phyloP scores from a whole-genome alignment of 345 rosid genomes.

The Lumnitzera littorea region DNA sequence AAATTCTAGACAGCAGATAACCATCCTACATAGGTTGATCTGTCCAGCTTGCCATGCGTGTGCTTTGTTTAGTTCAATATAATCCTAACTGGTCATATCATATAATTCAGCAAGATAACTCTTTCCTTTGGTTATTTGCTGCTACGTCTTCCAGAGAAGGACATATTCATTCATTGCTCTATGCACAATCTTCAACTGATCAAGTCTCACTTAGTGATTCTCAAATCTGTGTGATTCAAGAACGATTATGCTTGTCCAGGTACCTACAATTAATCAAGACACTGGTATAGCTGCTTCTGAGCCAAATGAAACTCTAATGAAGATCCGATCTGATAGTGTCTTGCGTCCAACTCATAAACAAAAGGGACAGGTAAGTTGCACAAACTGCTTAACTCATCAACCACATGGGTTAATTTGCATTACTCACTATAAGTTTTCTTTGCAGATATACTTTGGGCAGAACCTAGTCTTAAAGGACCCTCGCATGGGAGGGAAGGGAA shows the following conservation, averaged over 20 bases:
- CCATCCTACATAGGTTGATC: too few species aligned
- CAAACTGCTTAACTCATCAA: neutral
- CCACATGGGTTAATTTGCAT: neutral
- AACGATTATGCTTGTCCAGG: constrained; percentile 19
- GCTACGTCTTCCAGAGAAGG: too few species aligned
- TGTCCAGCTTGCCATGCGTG: too few species aligned
- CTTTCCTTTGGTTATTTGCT: too few species aligned
- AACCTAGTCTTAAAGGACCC: constrained; percentile 64
- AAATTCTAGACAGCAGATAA: too few species aligned
- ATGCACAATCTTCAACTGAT: too few species aligned
- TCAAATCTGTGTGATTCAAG: neutral
- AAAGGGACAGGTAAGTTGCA: constrained; percentile 54
- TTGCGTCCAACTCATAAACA: constrained; percentile 59
- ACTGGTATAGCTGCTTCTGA: constrained; percentile 54
- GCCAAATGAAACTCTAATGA: constrained; percentile 56
- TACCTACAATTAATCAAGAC: constrained; percentile 68
- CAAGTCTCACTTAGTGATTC: too few species aligned
- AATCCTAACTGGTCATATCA: too few species aligned
- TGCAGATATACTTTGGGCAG: constrained; percentile 82
- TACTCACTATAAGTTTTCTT: neutral
- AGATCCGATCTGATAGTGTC: constrained; percentile 52
- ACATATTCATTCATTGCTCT: too few species aligned
- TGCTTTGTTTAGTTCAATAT: too few species aligned
- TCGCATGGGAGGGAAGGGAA: constrained; percentile 23
- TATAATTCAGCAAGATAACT: too few species aligned